These are phyloP conservation scores for Pichia terricola DNA, from an alignment of 1,139 yeast species.

Conservation along the genomic window DNA sequence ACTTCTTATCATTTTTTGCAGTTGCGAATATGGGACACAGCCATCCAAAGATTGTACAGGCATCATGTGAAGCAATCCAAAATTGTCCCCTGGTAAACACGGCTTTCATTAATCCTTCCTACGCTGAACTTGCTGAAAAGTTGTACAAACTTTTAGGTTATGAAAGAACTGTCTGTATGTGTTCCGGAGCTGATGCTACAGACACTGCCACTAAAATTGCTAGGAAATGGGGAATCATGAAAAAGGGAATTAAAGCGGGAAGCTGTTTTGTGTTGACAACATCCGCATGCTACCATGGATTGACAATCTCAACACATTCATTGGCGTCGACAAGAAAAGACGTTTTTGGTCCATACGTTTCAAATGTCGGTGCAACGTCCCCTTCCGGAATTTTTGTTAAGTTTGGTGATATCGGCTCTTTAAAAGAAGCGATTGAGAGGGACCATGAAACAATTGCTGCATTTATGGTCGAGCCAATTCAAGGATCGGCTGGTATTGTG, in stretches of 20 bases:
- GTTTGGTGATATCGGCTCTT: slow-evolving; percentile 15
- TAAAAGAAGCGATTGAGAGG: slow-evolving; percentile 12
- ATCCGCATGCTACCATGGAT: slow-evolving; percentile 21
- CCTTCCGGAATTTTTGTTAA: slow-evolving; percentile 11
- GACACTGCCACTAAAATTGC: slow-evolving; percentile 22
- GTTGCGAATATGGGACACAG: slow-evolving; percentile 23
- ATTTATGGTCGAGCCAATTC: slow-evolving; percentile 85
- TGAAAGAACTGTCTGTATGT: slow-evolving; percentile 16
- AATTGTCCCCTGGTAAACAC: slow-evolving; percentile 17
- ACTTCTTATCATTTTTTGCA: slow-evolving; percentile 21
- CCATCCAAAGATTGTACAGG: slow-evolving; percentile 22
- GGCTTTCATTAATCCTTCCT: slow-evolving; percentile 14
- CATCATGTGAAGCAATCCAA: slow-evolving; percentile 16
- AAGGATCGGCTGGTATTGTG: slow-evolving; percentile 96
- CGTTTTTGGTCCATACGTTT: slow-evolving; percentile 18
- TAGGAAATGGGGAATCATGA: slow-evolving; percentile 20
- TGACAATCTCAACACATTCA: slow-evolving; percentile 21
- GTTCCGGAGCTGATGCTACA: slow-evolving; percentile 21
- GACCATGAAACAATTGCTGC: slow-evolving; percentile 18
- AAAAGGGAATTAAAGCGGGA: slow-evolving; percentile 14
- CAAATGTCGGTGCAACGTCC: slow-evolving; percentile 15
- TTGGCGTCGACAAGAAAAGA: slow-evolving; percentile 10
- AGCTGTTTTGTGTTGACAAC: slow-evolving; percentile 17
- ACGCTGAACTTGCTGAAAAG: slow-evolving; percentile 10
- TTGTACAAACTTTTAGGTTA: slow-evolving; percentile 8